Evolutionary conservation across 805 yeast genomes (phyloP).

Genomic region (Wickerhamomyces chaumierensis): DNA sequence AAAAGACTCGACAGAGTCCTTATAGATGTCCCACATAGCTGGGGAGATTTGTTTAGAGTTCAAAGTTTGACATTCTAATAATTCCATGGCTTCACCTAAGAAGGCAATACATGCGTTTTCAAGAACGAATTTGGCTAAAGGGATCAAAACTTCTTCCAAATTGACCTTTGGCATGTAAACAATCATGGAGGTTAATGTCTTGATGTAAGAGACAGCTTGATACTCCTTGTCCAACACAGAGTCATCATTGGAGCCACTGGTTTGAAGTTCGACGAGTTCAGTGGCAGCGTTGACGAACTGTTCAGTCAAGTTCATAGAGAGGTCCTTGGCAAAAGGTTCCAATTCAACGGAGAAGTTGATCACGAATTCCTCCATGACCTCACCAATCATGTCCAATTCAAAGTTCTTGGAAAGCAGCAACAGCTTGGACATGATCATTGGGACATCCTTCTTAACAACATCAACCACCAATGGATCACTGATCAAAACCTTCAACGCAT

Average conservation of each 20-base stretch:
- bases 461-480: slow-evolving; percentile 58
- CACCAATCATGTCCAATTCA: slow-evolving; percentile 77
- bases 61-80: slow-evolving; percentile 43
- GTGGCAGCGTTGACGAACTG: slow-evolving; percentile 49
- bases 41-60: slow-evolving; percentile 38
- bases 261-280: slow-evolving; percentile 36
- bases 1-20: slow-evolving; percentile 38
- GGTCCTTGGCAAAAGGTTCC: slow-evolving; percentile 74
- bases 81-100: slow-evolving; percentile 51
- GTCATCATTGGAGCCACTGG: slow-evolving; percentile 10
- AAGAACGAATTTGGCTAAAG: slow-evolving; percentile 49
- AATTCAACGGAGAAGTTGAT: slow-evolving; percentile 78
- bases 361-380: slow-evolving; percentile 93
- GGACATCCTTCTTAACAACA: slow-evolving; percentile 60
- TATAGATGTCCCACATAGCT: slow-evolving; percentile 39
- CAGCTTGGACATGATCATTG: slow-evolving; percentile 72
- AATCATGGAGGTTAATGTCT: slow-evolving; percentile 65
- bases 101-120: slow-evolving; percentile 48
- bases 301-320: slow-evolving; percentile 46
- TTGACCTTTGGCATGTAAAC: slow-evolving; percentile 51
- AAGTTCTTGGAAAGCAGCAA: slow-evolving; percentile 66
- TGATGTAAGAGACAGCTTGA: slow-evolving; percentile 57
- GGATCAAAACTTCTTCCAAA: slow-evolving; percentile 42
- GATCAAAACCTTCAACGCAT: slow-evolving; percentile 74
- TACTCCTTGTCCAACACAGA: slow-evolving; percentile 47